Evolutionary conservation across 2,329 filamentous ascomycete genomes (phyloP), one percentile per base, ranked within the genome.

Genomic region (Penicillium sp.): DNA sequence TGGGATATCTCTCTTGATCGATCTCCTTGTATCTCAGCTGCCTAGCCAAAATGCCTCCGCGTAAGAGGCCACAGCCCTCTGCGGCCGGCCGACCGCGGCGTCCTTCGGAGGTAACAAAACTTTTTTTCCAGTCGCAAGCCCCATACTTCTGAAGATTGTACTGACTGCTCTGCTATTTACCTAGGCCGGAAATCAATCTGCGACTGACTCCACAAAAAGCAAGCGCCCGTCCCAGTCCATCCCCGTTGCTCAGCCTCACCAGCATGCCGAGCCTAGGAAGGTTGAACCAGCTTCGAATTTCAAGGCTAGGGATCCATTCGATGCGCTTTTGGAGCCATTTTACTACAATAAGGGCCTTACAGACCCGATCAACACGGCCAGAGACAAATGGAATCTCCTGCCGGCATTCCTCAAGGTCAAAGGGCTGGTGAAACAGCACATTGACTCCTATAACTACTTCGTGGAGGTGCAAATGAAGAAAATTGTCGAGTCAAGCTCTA

Each of bases 351-450:
- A 89, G 71, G 80, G 81, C 49, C 73, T 89, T 55, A 87, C 85
- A 0, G 87, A 89, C 69, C 86, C 86, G 3, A 89, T 90, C 68
- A 81, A 87, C 59, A 89, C 87, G 1, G 86, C 85, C 29, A 78
- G 77, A 69, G 94, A 99, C 79, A 99, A 99, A 81, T 97, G 93
- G 85, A 96, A 97, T 73, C 82, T 99, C 41, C 79, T 99, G 29
- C 95, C 94, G 0, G 94, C 94, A n/a, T 99, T 99, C 75, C 80
- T 99, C 58, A 97, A 97, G 76, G 92, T 97, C 68, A 99, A 99
- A 77, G 92, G 92, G 56, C 81, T 97, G 56, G 92, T 97, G 52
- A 97, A 97, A 76, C 93, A 97, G 80, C 92, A 97, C 75, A 93
- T 96, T 71, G 95, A 99, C 79, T 97, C 94, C 25, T 99, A 95